These are phyloP conservation scores for Verticillium nonalfalfae DNA, from an alignment of 2,329 filamentous ascomycete species.

Conservation along the genomic window DNA sequence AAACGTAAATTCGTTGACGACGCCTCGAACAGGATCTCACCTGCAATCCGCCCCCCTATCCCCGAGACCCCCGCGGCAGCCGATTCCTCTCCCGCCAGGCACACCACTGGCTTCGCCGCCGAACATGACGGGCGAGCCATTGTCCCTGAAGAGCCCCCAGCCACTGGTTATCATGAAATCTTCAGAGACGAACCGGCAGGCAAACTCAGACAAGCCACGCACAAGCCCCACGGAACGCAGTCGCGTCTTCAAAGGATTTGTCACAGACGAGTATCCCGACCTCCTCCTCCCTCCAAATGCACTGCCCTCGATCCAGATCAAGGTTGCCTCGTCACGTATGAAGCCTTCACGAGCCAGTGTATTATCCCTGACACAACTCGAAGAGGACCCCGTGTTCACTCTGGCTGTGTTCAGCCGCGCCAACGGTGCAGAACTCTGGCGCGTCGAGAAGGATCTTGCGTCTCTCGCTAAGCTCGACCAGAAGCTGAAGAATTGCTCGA, in stretches of 20 bases:
- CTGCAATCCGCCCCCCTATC: slow-evolving; percentile 52
- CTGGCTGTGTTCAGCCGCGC: slow-evolving; percentile 77
- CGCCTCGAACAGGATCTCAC: neutral
- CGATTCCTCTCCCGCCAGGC: slow-evolving; percentile 65
- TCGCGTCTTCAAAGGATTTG: slow-evolving; percentile 67
- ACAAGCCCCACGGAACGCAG: slow-evolving; percentile 36
- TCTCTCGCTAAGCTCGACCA: slow-evolving; percentile 79
- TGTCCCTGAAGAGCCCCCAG: slow-evolving; percentile 24
- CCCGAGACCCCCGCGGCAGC: slow-evolving; percentile 66
- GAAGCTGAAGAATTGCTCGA: slow-evolving; percentile 66
- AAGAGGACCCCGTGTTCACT: slow-evolving; percentile 92
- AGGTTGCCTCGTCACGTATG: slow-evolving; percentile 89
- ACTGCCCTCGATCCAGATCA: slow-evolving; percentile 76
- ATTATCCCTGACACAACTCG: slow-evolving; percentile 69
- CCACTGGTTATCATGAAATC: slow-evolving; percentile 26
- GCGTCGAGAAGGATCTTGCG: slow-evolving; percentile 83
- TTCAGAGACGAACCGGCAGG: slow-evolving; percentile 11
- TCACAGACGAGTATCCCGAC: slow-evolving; percentile 81
- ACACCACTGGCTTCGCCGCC: slow-evolving; percentile 56
- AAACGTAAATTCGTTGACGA: neutral
- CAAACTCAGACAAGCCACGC: slow-evolving; percentile 19
- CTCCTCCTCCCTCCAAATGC: slow-evolving; percentile 84
- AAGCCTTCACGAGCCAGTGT: slow-evolving; percentile 85
- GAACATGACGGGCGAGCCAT: slow-evolving; percentile 13
- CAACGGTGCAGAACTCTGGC: slow-evolving; percentile 77